These are phyloP conservation scores for Xylaria sp. DNA, from an alignment of 2,329 filamentous ascomycete species.

Conservation along the genomic window DNA sequence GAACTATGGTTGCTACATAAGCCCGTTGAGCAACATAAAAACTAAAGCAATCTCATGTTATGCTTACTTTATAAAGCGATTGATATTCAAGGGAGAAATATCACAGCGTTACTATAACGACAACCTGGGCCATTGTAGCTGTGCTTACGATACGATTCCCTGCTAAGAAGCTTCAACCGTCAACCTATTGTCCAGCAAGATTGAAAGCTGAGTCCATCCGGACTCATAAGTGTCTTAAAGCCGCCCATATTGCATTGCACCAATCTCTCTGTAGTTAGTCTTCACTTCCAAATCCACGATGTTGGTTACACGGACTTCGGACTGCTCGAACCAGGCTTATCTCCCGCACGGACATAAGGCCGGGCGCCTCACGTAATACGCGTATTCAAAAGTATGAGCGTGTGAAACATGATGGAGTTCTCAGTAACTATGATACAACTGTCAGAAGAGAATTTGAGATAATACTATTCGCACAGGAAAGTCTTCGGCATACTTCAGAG, in stretches of 20 bases:
- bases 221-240: too few species aligned
- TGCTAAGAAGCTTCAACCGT: background rate
- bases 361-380: too few species aligned
- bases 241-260: too few species aligned
- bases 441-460: background rate
- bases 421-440: background rate
- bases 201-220: too few species aligned
- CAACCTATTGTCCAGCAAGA: background rate
- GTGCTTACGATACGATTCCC: background rate
- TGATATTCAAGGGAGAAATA: too few species aligned
- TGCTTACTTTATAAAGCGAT: too few species aligned
- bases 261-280: too few species aligned
- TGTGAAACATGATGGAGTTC: slow-evolving; percentile 10
- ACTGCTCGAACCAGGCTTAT: background rate
- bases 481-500: background rate
- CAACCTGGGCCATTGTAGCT: background rate
- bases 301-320: too few species aligned
- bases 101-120: background rate
- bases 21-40: too few species aligned
- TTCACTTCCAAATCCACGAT: too few species aligned
- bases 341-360: slow-evolving; percentile 12
- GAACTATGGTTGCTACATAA: too few species aligned
- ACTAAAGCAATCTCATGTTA: too few species aligned
- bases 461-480: background rate
- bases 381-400: background rate